phyloP scores from a whole-genome alignment of 495 filamentous ascomycete species.

The Patellaria atrata region DNA sequence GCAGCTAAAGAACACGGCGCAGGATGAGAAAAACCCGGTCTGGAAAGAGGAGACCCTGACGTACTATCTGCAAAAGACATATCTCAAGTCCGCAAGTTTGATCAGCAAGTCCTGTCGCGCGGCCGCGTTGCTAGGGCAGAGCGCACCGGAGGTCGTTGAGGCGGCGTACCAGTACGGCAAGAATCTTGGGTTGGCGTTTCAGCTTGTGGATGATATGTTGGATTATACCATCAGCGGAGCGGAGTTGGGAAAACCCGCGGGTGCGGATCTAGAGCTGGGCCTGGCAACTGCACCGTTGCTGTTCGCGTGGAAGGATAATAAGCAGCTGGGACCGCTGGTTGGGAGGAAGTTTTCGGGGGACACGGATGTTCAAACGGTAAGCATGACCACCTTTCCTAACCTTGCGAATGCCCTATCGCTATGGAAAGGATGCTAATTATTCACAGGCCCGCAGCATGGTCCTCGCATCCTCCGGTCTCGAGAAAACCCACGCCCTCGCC shows the following conservation, averaged over 20 bases:
- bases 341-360: conserved; percentile 74
- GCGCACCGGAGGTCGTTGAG: conserved; percentile 65
- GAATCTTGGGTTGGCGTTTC: conserved; percentile 88
- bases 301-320: conserved; percentile 88
- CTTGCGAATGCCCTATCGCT: conserved; percentile 1
- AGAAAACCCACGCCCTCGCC: conserved; percentile 77
- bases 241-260: conserved; percentile 87
- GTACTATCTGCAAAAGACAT: conserved; percentile 98
- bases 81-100: conserved; percentile 87
- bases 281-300: conserved; percentile 89
- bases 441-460: conserved; percentile 72
- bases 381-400: conserved; percentile 10
- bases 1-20: conserved; percentile 92
- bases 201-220: conserved; percentile 96
- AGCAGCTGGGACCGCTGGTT: conserved; percentile 73
- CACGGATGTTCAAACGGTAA: conserved; percentile 72
- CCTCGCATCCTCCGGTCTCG: conserved; percentile 65
- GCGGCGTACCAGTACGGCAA: conserved; percentile 83
- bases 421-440: conserved; percentile 6
- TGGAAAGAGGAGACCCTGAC: conserved; percentile 77
- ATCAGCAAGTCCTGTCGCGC: conserved; percentile 94
- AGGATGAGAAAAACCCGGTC: conserved; percentile 64
- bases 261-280: conserved; percentile 85
- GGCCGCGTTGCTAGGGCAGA: conserved; percentile 68
- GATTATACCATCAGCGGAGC: conserved; percentile 79